Percentiles rank a stretch among this genome's conserved stretches.
Evolutionary conservation across 257 asterid species (phyloP).

Genomic region (Solanum chilense): DNA sequence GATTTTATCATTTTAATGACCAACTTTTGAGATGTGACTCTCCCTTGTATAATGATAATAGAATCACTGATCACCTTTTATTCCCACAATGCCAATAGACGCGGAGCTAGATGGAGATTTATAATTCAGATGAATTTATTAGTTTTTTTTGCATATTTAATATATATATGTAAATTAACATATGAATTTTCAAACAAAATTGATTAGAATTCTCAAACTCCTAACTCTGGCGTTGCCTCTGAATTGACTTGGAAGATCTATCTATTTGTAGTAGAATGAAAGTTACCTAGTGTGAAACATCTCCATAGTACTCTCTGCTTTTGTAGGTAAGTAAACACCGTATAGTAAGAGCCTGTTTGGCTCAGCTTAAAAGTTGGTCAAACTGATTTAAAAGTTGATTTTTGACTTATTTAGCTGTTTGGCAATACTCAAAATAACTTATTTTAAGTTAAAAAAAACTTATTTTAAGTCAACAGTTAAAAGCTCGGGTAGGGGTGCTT

Average conservation of each 20-base stretch:
- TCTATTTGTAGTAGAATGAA: not conserved
- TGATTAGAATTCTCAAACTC: fast-evolving
- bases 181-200: too few relatives aligned
- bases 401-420: too few relatives aligned
- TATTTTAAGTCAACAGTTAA: too few relatives aligned
- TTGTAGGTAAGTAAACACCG: not conserved
- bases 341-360: too few relatives aligned
- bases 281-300: not conserved
- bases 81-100: not conserved
- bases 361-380: too few relatives aligned
- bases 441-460: too few relatives aligned
- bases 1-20: not conserved
- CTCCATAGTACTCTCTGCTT: not conserved
- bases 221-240: fast-evolving
- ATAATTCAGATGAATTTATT: too few relatives aligned
- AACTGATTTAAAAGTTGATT: too few relatives aligned
- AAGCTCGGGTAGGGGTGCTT: too few relatives aligned
- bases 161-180: too few relatives aligned
- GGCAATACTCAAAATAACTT: too few relatives aligned
- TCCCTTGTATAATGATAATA: not conserved
- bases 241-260: not conserved
- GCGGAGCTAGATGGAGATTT: too few relatives aligned
- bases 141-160: fast-evolving
- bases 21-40: not conserved
- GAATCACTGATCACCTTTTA: not conserved